These are phyloP conservation scores for Insectozyma bohioensis DNA, from an alignment of 1,139 yeast species.

Conservation along the genomic window DNA sequence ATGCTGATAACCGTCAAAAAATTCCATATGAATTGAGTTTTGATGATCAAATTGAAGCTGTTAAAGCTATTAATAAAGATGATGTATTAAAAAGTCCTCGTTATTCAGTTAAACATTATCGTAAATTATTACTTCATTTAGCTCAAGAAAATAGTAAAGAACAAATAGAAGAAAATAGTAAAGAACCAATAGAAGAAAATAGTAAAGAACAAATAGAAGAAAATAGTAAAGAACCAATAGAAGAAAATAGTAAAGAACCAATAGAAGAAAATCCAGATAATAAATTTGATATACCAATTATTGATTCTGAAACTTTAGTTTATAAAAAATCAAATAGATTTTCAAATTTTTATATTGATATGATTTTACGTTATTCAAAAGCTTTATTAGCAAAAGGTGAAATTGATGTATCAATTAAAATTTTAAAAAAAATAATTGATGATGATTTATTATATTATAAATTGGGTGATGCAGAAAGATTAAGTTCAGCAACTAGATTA, in stretches of 20 bases:
- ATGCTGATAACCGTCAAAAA: slow-evolving; percentile 40
- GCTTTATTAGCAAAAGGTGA: slow-evolving; percentile 46
- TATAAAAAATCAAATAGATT: slow-evolving; percentile 32
- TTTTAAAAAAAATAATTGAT: slow-evolving; percentile 32
- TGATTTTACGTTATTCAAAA: slow-evolving; percentile 42
- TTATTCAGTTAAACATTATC: slow-evolving; percentile 46
- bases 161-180: slow-evolving; percentile 25
- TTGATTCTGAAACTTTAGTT: slow-evolving; percentile 31
- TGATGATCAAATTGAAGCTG: slow-evolving; percentile 36
- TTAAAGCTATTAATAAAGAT: slow-evolving; percentile 47
- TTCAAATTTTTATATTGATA: slow-evolving; percentile 47
- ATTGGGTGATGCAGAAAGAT: slow-evolving; percentile 46
- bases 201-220: too few relatives aligned
- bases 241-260: too few relatives aligned
- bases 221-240: too few relatives aligned
- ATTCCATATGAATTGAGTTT: slow-evolving; percentile 43
- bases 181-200: too few relatives aligned
- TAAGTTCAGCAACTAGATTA: slow-evolving; percentile 43
- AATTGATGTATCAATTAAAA: slow-evolving; percentile 29
- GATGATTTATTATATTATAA: slow-evolving; percentile 40
- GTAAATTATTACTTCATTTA: slow-evolving; percentile 37
- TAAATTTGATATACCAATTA: slow-evolving; percentile 33
- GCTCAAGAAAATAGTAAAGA: slow-evolving; percentile 33
- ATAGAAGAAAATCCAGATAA: slow-evolving; percentile 28
- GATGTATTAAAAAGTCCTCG: slow-evolving; percentile 45